These are phyloP conservation scores for Moniliophthora roreri DNA, from an alignment of 1,284 basidiomycete species.

Conservation along the genomic window DNA sequence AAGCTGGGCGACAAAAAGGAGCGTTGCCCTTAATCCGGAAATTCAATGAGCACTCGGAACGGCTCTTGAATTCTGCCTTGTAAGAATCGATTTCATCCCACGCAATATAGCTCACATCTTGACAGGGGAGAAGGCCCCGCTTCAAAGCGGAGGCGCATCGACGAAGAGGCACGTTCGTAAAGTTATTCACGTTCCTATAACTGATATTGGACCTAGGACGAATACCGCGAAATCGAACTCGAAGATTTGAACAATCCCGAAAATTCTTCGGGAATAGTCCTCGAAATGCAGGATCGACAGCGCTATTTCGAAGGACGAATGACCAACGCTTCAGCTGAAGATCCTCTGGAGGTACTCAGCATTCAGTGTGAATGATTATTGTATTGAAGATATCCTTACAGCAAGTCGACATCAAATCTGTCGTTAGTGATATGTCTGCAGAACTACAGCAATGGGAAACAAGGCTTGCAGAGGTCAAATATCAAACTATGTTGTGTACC, in stretches of 20 bases:
- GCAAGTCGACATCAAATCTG: constrained; percentile 41
- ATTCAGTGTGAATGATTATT: not conserved
- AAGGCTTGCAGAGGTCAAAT: constrained; percentile 54
- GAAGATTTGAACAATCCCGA: constrained; percentile 81
- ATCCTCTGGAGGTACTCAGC: constrained; percentile 30
- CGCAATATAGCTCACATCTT: constrained; percentile 8
- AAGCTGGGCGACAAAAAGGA: constrained; percentile 85
- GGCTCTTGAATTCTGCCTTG: constrained; percentile 79
- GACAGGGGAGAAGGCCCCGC: constrained; percentile 57
- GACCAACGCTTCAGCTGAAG: constrained; percentile 31
- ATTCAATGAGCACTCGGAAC: constrained; percentile 96
- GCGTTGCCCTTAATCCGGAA: constrained; percentile 92
- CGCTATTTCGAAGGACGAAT: constrained; percentile 73
- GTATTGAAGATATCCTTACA: constrained; percentile 18
- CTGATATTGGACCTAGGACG: no score
- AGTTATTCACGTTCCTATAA: no score
- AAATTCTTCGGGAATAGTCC: constrained; percentile 63
- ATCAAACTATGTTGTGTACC: not conserved
- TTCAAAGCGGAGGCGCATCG: constrained; percentile 58
- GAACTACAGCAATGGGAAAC: constrained; percentile 58
- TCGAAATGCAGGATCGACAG: constrained; percentile 82
- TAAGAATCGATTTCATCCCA: constrained; percentile 32
- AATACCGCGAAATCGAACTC: constrained; percentile 78
- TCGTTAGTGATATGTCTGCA: constrained; percentile 44
- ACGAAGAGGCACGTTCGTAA: constrained; percentile 32